Base-by-base conservation (phyloP, 1,284 basidiomycete species). In the Ceratobasidium sp. region DNA sequence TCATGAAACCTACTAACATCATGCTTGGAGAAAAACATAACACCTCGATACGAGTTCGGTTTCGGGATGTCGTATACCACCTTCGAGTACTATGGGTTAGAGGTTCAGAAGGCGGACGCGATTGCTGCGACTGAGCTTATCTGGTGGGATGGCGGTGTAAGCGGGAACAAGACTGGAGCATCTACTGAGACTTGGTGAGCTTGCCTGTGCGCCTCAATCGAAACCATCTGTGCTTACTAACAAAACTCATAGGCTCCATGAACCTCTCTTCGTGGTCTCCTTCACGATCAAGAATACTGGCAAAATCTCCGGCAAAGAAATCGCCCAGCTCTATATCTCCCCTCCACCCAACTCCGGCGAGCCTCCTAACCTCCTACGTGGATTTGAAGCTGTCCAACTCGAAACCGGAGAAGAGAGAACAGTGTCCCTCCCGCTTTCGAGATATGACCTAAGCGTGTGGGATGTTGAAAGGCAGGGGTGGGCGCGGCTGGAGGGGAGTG, bases 1-100 rank as follows among this genome's bases (percentile, higher is more conserved):
- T 59, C 13, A 2, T 4, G 35, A n/a, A 1, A 11, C n/a, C 30
- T 50, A 35, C 3, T 46, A 2, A 44, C 78, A 82, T 52, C 73
- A 78, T 82, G 44, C 84, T 82, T 72, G 83, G 84, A 81, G 44
- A 80, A 80, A 44, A 79, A 81, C 41, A 74, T 84, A 16, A 77
- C 78, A 8, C 82, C 85, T 18, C 80, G 84, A 54, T 88, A 86
- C 78, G 81, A 86, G 8, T 87, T 88, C 76, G 87, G 87, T 0
- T 76, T 79, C 74, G 81, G 82, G 44, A 81, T 88, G 18, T 85
- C 85, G 21, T 88, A 88, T 78, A 83, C 87, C 1, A 80, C 82
- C 7, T 88, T 87, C 76, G 78, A 81, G 52, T 85, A 85, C 75
- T 80, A 80, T 23, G 77, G 80, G 58, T 77, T 85, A 47, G 66